A percentile compares a stretch with the other conserved stretches of the same genome.
Conservation (phyloP, 2,329 filamentous ascomycete genomes). For the Polytolypa hystricis region DNA sequence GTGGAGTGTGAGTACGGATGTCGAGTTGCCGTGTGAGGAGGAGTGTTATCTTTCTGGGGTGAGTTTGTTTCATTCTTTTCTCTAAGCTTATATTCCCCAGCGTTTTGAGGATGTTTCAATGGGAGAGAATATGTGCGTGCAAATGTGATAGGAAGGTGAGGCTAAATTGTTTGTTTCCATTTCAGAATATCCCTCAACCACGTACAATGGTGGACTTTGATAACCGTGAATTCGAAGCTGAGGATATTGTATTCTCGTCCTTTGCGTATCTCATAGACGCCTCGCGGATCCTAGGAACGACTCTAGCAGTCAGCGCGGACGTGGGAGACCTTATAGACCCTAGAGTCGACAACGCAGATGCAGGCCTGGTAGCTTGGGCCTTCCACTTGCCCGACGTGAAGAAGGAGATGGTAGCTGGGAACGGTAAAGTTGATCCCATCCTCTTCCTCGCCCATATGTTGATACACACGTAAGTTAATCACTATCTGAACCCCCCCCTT, state of each 20-base stretch:
- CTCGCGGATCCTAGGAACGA: slow-evolving; percentile 18
- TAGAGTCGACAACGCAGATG: slow-evolving; percentile 19
- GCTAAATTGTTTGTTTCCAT: slow-evolving; percentile 2
- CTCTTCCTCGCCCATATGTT: slow-evolving; percentile 82
- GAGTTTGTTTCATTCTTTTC: slow-evolving; percentile 6
- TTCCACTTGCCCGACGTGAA: slow-evolving; percentile 26
- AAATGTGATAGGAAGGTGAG: too few relatives aligned
- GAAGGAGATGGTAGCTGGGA: slow-evolving; percentile 36
- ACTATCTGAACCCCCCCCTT: background rate
- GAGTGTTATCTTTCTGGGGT: slow-evolving; percentile 19
- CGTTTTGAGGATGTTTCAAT: too few relatives aligned
- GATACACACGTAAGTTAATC: slow-evolving; percentile 29
- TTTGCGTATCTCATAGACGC: slow-evolving; percentile 25
- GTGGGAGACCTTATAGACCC: slow-evolving; percentile 16
- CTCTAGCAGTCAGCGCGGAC: slow-evolving; percentile 10
- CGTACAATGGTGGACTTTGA: slow-evolving; percentile 24
- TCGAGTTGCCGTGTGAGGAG: slow-evolving; percentile 26
- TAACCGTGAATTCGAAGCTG: slow-evolving; percentile 20
- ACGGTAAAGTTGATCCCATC: slow-evolving; percentile 47
- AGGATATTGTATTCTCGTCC: slow-evolving; percentile 20
- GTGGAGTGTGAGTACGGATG: slow-evolving; percentile 14
- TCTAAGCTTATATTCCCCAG: too few relatives aligned
- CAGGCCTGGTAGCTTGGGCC: slow-evolving; percentile 28
- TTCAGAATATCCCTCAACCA: slow-evolving; percentile 19
- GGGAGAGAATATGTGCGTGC: too few relatives aligned